These are phyloP conservation scores for Melaleuca quinquenervia DNA, from an alignment of 345 rosid species.

Conservation along the genomic window DNA sequence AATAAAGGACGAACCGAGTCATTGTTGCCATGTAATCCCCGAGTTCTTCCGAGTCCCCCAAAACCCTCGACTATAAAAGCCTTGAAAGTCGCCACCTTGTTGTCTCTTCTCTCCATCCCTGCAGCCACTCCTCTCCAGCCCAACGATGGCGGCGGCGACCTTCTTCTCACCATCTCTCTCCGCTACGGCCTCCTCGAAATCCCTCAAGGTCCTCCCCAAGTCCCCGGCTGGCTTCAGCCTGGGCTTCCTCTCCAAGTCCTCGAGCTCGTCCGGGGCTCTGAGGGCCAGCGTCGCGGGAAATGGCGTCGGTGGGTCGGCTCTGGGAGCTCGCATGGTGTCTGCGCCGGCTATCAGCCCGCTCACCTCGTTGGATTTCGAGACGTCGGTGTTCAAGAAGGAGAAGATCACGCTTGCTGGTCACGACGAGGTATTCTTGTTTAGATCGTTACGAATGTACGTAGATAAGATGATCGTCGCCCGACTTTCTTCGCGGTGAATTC, in stretches of 20 bases:
- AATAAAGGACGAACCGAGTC: no score
- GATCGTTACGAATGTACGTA: background rate
- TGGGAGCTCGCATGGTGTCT: slow-evolving; percentile 34
- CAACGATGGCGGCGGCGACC: slow-evolving; percentile 32
- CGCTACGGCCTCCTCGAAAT: slow-evolving; percentile 8
- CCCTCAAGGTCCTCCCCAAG: slow-evolving; percentile 6
- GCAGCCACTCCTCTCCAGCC: background rate
- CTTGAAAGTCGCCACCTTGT: no score
- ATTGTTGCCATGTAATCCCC: no score
- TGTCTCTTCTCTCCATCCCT: no score
- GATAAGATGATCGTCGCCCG: background rate
- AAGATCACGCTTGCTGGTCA: slow-evolving; percentile 65
- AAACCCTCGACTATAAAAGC: no score
- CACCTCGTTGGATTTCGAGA: slow-evolving; percentile 46
- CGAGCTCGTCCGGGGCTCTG: slow-evolving; percentile 23
- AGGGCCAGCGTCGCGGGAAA: slow-evolving; percentile 14
- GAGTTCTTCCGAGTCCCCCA: no score
- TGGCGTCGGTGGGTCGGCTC: slow-evolving; percentile 25
- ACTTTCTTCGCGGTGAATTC: background rate
- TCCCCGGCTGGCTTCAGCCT: slow-evolving; percentile 6
- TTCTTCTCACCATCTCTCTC: slow-evolving; percentile 29
- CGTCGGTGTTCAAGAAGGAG: slow-evolving; percentile 77
- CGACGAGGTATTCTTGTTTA: slow-evolving; percentile 38
- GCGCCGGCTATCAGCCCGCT: slow-evolving; percentile 22
- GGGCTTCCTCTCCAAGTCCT: slow-evolving; percentile 28